Conservation (phyloP, 1,139 yeast genomes). For the Diutina siamensis region DNA sequence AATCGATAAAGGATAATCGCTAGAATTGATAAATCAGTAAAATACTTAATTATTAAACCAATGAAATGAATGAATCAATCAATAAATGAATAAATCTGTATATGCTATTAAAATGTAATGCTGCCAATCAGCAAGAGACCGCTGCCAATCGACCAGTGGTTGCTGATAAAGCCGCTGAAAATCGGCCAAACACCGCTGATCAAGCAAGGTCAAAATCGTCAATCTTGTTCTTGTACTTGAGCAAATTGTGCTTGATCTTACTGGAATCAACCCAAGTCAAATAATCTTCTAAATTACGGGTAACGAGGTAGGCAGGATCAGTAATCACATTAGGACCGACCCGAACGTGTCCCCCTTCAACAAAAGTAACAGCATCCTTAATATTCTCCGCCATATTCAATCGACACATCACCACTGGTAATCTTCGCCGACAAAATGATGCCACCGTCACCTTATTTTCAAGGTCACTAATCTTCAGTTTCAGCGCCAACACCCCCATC, state of each 20-base stretch:
- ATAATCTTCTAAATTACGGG: conserved; percentile 89
- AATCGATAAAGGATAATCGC: too few relatives aligned
- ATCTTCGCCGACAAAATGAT: conserved; percentile 81
- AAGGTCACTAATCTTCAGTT: conserved; percentile 83
- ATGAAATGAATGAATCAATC: too few relatives aligned
- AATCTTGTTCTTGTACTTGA: conserved; percentile 78
- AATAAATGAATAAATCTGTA: too few relatives aligned
- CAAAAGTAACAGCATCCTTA: conserved; percentile 78
- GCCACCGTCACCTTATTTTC: conserved; percentile 89
- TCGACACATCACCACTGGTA: conserved; percentile 93
- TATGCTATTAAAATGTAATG: too few relatives aligned
- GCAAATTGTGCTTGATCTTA: conserved; percentile 82
- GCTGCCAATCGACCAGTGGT: too few relatives aligned
- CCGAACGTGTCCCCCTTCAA: conserved; percentile 95
- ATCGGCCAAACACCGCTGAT: conserved; percentile 3
- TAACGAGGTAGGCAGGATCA: conserved; percentile 90
- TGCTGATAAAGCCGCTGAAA: too few relatives aligned
- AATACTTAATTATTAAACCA: too few relatives aligned
- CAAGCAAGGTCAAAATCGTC: conserved; percentile 65
- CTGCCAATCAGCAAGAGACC: too few relatives aligned
- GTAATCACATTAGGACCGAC: conserved; percentile 95
- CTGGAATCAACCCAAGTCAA: conserved; percentile 95
- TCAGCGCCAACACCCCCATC: conserved; percentile 80
- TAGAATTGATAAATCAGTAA: too few relatives aligned
- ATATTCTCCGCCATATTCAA: conserved; percentile 89